Conservation (phyloP, 495 filamentous ascomycete species). For the Penicillium herquei region DNA sequence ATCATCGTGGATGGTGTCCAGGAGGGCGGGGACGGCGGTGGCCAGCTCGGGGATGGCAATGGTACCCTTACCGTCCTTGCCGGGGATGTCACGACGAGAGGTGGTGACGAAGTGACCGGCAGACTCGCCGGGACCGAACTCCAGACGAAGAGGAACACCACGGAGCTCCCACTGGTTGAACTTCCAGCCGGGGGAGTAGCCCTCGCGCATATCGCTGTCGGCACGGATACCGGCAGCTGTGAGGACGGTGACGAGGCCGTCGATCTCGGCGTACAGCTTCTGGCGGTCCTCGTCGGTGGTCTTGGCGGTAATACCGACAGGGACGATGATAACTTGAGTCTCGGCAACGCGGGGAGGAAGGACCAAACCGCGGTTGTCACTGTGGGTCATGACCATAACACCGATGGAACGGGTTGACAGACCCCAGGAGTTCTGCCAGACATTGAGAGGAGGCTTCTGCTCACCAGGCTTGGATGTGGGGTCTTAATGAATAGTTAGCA, state of each 20-base stretch:
- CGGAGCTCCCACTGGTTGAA: slow-evolving; percentile 98
- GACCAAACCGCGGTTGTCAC: slow-evolving; percentile 90
- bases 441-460: slow-evolving; percentile 64
- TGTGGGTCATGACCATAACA: slow-evolving; percentile 95
- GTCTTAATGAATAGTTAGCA: slow-evolving; percentile 54
- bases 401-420: slow-evolving; percentile 92
- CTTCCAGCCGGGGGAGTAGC: slow-evolving; percentile 91
- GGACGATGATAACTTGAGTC: slow-evolving; percentile 80
- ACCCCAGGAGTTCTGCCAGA: slow-evolving; percentile 99
- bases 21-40: slow-evolving; percentile 68
- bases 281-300: slow-evolving; percentile 72
- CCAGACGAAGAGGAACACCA: slow-evolving; percentile 88
- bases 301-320: slow-evolving; percentile 90
- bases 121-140: slow-evolving; percentile 92
- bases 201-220: slow-evolving; percentile 75
- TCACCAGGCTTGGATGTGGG: slow-evolving; percentile 74
- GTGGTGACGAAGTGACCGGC: slow-evolving; percentile 78
- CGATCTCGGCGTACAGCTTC: slow-evolving; percentile 67
- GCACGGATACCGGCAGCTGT: slow-evolving; percentile 65
- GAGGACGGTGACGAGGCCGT: slow-evolving; percentile 62
- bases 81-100: slow-evolving; percentile 77
- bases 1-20: slow-evolving; percentile 84
- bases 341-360: slow-evolving; percentile 88
- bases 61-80: slow-evolving; percentile 66
- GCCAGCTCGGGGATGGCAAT: slow-evolving; percentile 71